These are phyloP conservation scores for Camellia japonica DNA, from an alignment of 148 eudicot species.

Conservation along the genomic window DNA sequence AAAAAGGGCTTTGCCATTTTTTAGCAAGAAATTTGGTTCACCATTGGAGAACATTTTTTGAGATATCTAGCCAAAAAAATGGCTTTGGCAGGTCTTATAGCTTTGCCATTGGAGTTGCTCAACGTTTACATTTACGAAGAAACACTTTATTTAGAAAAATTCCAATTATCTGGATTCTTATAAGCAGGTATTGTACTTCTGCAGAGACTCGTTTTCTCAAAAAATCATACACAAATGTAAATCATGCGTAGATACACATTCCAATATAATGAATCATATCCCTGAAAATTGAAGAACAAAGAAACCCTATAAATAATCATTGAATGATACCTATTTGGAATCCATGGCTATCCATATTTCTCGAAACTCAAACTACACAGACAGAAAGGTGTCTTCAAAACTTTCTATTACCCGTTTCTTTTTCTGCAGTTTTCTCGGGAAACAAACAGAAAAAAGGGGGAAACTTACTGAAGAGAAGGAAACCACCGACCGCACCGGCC, in stretches of 20 bases:
- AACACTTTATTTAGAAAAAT: neutral
- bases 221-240: neutral
- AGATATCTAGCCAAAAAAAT: too few relatives aligned
- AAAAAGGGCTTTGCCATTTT: too few relatives aligned
- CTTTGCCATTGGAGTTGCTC: too few relatives aligned
- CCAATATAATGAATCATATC: neutral
- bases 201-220: neutral
- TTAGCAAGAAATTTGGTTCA: too few relatives aligned
- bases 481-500: conserved; percentile 74
- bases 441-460: neutral
- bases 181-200: neutral
- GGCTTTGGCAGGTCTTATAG: too few relatives aligned
- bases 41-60: too few relatives aligned
- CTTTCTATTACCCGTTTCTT: neutral
- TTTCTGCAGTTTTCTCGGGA: neutral
- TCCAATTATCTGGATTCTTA: neutral
- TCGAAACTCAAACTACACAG: neutral
- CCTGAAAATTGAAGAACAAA: neutral
- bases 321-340: neutral
- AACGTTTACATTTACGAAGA: neutral
- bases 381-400: neutral
- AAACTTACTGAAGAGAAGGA: conserved; percentile 75
- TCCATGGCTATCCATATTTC: neutral
- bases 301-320: neutral
- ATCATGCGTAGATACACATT: neutral